These are phyloP conservation scores for Amanita polypyramis DNA, from an alignment of 768 basidiomycete genomes.

Conservation along the genomic window DNA sequence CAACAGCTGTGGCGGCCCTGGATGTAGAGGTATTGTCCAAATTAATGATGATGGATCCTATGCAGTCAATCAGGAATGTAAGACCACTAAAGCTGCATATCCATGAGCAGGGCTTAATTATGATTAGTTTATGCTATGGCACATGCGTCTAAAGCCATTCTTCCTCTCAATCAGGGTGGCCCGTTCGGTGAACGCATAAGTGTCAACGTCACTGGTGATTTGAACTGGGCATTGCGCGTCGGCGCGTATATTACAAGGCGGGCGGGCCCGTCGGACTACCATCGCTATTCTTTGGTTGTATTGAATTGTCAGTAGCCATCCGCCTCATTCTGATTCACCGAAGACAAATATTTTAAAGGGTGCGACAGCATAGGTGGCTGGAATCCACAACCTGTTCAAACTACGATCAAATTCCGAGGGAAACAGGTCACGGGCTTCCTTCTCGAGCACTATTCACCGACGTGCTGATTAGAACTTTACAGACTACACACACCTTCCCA, in stretches of 20 bases:
- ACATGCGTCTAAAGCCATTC: conserved; percentile 61
- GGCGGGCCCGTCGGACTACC: conserved; percentile 40
- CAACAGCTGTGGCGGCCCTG: conserved; percentile 48
- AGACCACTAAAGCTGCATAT: conserved; percentile 12
- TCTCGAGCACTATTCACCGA: neutral
- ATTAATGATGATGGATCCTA: conserved; percentile 56
- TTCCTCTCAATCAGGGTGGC: conserved; percentile 57
- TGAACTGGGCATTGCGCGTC: conserved; percentile 49
- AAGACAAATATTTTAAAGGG: conserved; percentile 20
- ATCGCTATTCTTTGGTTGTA: conserved; percentile 61
- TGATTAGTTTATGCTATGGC: conserved; percentile 56
- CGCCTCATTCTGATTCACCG: neutral
- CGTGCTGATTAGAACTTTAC: neutral
- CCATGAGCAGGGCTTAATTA: neutral
- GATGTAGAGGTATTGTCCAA: conserved; percentile 58
- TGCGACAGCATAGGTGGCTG: conserved; percentile 41
- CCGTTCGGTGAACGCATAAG: conserved; percentile 62
- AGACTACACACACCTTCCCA: conserved; percentile 69
- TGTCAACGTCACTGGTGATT: conserved; percentile 44
- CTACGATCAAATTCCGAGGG: conserved; percentile 57
- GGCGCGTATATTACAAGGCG: conserved; percentile 56
- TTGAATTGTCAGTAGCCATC: conserved; percentile 42
- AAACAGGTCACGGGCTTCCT: conserved; percentile 31
- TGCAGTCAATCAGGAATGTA: conserved; percentile 65
- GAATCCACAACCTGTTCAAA: conserved; percentile 43